A percentile compares a stretch with the other conserved stretches of the same genome.
Conservation (phyloP, 2,329 filamentous ascomycete species). For the Fulvia fulva region DNA sequence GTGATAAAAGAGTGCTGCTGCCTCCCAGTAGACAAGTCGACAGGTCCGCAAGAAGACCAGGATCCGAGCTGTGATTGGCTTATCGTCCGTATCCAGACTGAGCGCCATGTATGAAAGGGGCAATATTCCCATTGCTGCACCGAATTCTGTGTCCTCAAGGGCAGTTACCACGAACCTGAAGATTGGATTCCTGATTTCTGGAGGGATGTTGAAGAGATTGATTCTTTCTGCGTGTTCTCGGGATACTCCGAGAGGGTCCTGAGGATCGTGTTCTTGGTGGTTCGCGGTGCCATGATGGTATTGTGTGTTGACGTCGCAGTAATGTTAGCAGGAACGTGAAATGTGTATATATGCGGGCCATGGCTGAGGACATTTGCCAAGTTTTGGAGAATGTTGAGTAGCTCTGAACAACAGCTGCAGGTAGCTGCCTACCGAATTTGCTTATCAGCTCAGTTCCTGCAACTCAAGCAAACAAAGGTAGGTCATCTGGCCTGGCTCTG, state of each 20-base stretch:
- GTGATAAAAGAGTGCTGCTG: not conserved
- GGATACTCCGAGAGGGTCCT: not conserved
- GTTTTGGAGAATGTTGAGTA: not conserved
- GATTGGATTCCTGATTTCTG: not conserved
- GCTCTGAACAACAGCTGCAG: not conserved
- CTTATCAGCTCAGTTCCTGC: not conserved
- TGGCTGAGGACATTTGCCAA: not conserved
- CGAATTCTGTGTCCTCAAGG: not conserved
- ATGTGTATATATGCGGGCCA: not conserved
- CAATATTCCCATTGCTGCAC: not conserved
- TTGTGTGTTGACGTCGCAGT: not conserved
- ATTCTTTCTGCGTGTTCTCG: not conserved
- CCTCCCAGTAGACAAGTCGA: not conserved
- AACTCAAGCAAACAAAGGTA: not conserved
- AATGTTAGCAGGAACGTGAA: not conserved
- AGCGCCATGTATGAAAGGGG: not conserved
- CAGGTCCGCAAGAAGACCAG: not conserved
- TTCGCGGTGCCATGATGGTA: not conserved
- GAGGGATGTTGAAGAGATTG: not conserved
- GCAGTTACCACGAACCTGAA: not conserved
- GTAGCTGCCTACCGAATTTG: not conserved
- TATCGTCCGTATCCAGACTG: not conserved
- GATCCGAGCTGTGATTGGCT: not conserved
- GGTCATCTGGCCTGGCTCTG: not conserved
- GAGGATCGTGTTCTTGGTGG: not conserved